Percentiles rank a stretch among this genome's conserved stretches.
Conservation (phyloP, 495 filamentous ascomycete genomes). For the Stereocaulon alpinum region DNA sequence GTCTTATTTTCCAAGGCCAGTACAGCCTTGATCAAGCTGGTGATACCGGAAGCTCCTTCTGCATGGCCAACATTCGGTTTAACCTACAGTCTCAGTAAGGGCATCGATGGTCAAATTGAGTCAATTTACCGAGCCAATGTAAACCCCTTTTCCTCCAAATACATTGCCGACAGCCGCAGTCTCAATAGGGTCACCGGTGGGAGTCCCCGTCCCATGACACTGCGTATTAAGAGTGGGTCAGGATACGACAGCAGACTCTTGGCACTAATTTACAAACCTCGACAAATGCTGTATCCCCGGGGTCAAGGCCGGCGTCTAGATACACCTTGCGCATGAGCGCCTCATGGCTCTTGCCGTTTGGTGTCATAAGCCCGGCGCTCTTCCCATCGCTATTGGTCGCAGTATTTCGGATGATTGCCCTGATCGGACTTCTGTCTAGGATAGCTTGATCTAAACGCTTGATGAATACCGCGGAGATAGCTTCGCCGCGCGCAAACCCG, state of each 20-base stretch:
- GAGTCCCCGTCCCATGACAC: constrained; percentile 36
- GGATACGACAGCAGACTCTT: neutral
- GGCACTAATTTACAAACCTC: constrained; percentile 20
- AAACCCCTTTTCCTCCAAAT: constrained; percentile 25
- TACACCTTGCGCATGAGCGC: constrained; percentile 25
- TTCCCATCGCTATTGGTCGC: constrained; percentile 31
- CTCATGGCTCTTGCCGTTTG: constrained; percentile 9
- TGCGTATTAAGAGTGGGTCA: constrained; percentile 8
- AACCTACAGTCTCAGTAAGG: constrained; percentile 21
- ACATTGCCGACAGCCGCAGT: constrained; percentile 34
- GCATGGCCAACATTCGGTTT: constrained; percentile 35
- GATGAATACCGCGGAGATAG: constrained; percentile 30
- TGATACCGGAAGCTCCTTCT: constrained; percentile 31
- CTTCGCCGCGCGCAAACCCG: constrained; percentile 58
- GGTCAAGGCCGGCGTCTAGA: constrained; percentile 8
- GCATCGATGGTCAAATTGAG: neutral
- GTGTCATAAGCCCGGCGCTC: constrained; percentile 11
- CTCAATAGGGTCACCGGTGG: constrained; percentile 34
- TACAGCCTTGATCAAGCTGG: constrained; percentile 29
- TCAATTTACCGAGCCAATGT: constrained; percentile 25
- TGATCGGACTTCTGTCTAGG: constrained; percentile 26
- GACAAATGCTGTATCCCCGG: constrained; percentile 22
- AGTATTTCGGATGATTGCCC: constrained; percentile 32
- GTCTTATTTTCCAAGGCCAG: constrained; percentile 27
- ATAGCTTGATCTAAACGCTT: constrained; percentile 31